Base-by-base conservation (phyloP, 441 rosid genomes). In the Adansonia gregorii region DNA sequence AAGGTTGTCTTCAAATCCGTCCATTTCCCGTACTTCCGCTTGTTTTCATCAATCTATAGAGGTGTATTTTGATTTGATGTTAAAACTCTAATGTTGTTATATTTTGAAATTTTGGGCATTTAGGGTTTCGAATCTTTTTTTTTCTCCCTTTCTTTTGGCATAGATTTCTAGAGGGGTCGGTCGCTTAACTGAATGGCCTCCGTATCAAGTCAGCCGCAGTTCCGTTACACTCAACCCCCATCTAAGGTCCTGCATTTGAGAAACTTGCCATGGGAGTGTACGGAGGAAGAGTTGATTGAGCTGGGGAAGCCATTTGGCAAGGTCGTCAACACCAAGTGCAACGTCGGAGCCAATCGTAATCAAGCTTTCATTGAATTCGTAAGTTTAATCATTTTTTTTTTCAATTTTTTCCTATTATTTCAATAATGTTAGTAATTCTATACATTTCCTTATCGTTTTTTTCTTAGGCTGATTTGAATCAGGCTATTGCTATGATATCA, bases 311-410 rank as follows among this genome's bases (percentile, higher is more conserved):
- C 98, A 2, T 97, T 97, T 84, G 99, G 99, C 51, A 84, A 88
- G 68, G 99, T 94, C 77, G 94, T 94, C n/a, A 94, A 94, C 80
- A 97, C 99, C 4, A 97, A 97, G 82, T 97, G 99, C 86, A 97
- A 97, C 85, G 99, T 97, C 22, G 99, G 99, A 74, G 98, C 99
- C 0, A 96, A 97, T 83, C 87, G 90, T 17, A 97, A 97, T 77
- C 99, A 97, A 84, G 99, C 99, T 81, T 96, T 97, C 82, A 97
- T 97, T 80, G 99, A 97, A 82, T 91, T 97, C 82, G 99, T 97
- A 80, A 89, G 98, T 83, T 49, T 59, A 43, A 7, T 76, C 31
- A 2, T 27, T 48, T 75, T 27, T 39, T 27, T 0, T 19, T 64
- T 7, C 19, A n/a, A 31, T 20, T 4, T 43, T 24, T 52, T 20